A percentile compares a stretch with the other conserved stretches of the same genome.
These are phyloP conservation scores for Cyclotella distinguenda DNA, from an alignment of 108 stramenopile genomes.

Conservation along the genomic window DNA sequence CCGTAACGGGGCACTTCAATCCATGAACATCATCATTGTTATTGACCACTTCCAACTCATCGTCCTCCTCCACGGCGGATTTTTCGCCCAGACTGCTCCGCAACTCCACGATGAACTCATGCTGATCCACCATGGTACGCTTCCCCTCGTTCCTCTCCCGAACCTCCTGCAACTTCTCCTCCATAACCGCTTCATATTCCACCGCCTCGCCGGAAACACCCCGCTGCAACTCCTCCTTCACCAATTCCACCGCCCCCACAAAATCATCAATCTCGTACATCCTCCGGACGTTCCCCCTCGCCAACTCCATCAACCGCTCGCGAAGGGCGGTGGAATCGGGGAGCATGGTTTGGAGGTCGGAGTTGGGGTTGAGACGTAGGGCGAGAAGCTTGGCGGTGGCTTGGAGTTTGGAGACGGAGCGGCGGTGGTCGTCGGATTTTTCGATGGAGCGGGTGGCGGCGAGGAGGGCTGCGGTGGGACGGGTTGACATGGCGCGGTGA, in stretches of 20 bases:
- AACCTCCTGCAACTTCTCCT: constrained; percentile 28
- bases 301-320: constrained; percentile 47
- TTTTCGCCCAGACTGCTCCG: constrained; percentile 37
- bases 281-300: constrained; percentile 50
- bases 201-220: constrained; percentile 20
- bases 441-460: constrained; percentile 38
- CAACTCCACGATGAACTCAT: constrained; percentile 16
- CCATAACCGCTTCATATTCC: constrained; percentile 42
- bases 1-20: constrained; percentile 67
- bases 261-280: constrained; percentile 48
- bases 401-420: constrained; percentile 43
- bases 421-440: constrained; percentile 37
- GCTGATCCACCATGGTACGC: constrained; percentile 17
- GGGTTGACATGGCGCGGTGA: background rate
- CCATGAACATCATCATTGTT: constrained; percentile 18
- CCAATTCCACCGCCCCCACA: constrained; percentile 40
- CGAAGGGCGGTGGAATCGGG: constrained; percentile 28
- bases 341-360: constrained; percentile 46
- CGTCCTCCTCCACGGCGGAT: constrained; percentile 39
- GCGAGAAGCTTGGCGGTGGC: constrained; percentile 35
- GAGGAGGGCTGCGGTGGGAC: constrained; percentile 25
- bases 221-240: constrained; percentile 13
- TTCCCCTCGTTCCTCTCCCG: constrained; percentile 18
- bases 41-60: constrained; percentile 41
- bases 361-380: constrained; percentile 32